Evolutionary conservation across 305 asterid genomes (phyloP), one percentile per base, ranked within the genome.

Genomic region (Fraxinus greggii): DNA sequence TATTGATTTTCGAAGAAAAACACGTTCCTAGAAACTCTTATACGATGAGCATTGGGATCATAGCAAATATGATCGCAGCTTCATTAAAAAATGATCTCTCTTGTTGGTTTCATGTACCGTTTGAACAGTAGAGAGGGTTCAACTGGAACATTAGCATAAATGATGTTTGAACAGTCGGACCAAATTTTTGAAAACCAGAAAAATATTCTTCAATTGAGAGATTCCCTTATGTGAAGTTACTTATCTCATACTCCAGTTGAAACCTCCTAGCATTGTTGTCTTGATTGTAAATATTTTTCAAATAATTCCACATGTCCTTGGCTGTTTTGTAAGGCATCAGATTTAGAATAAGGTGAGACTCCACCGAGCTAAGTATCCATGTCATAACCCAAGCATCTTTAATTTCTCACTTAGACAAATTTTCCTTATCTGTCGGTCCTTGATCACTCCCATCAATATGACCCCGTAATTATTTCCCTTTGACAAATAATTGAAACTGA

Each of bases 201-300:
- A 35, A 5, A 6, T 35, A 35, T 35, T 35, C 8, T 7, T 35
- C 9, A 35, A 35, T 6, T 35, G 38, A 33, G 40, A 35, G 8
- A 35, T 7, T 35, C 12, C 54, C 73, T 7, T 77, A 54, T 21
- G 54, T 26, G 51, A 38, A 56, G 32, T 56, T 56, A 56, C 31
- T 28, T 13, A 29, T 79, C 26, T 79, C 77, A 26, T 79, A 29
- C 32, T 79, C 48, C 2, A 79, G 31, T 26, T 79, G 77, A 40
- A 78, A 78, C 7, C 19, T 40, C 21, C 70, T 15, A 31, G 82
- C 21, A 0, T 8, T 23, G 54, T 28, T 79, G 3, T 69, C 67
- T 15, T 79, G 70, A 17, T 63, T 40, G 10, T 79, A 79, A 70
- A 70, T 38, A 29, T 69, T 79, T 13, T 69, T 9, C 5, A 70